Evolutionary conservation across 768 basidiomycete genomes (phyloP).

Genomic region (Rhodotorula graminis): DNA sequence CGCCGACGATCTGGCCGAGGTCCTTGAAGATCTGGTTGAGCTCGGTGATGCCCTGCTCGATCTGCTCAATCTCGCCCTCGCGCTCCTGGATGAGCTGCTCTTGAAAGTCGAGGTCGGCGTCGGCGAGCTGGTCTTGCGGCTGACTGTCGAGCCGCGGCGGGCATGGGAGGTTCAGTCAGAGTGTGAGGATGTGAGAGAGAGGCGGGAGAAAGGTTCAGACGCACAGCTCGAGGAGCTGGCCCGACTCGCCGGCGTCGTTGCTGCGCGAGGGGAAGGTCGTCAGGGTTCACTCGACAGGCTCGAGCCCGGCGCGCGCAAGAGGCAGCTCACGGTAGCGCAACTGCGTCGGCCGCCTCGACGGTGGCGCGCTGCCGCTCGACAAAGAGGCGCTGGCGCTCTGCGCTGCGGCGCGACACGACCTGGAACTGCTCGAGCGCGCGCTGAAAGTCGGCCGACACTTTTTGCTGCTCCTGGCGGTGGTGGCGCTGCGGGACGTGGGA

Average conservation of each 20-base stretch:
- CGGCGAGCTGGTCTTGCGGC: constrained; percentile 38
- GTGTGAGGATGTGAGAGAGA: background rate
- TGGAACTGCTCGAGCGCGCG: constrained; percentile 86
- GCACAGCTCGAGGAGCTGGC: constrained; percentile 39
- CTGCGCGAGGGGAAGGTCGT: background rate
- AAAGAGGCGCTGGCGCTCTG: constrained; percentile 79
- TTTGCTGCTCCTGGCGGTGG: constrained; percentile 74
- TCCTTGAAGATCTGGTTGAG: constrained; percentile 94
- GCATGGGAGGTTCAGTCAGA: constrained; percentile 40
- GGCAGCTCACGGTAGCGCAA: background rate
- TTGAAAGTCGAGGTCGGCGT: constrained; percentile 79
- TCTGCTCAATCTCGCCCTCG: constrained; percentile 89
- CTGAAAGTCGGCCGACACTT: constrained; percentile 89
- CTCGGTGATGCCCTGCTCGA: constrained; percentile 94
- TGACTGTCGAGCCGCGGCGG: constrained; percentile 13
- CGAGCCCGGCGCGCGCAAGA: background rate
- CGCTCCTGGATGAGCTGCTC: constrained; percentile 91
- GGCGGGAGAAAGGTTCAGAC: background rate
- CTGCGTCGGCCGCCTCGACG: constrained; percentile 54
- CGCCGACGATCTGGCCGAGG: constrained; percentile 84
- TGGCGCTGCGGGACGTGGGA: constrained; percentile 46
- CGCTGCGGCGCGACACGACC: constrained; percentile 80
- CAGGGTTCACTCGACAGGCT: background rate
- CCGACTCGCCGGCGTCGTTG: background rate
- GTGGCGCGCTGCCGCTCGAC: constrained; percentile 80